Evolutionary conservation across 495 filamentous ascomycete species (phyloP), one percentile per base, ranked within the genome.

Genomic region (Daldinia bambusicola): DNA sequence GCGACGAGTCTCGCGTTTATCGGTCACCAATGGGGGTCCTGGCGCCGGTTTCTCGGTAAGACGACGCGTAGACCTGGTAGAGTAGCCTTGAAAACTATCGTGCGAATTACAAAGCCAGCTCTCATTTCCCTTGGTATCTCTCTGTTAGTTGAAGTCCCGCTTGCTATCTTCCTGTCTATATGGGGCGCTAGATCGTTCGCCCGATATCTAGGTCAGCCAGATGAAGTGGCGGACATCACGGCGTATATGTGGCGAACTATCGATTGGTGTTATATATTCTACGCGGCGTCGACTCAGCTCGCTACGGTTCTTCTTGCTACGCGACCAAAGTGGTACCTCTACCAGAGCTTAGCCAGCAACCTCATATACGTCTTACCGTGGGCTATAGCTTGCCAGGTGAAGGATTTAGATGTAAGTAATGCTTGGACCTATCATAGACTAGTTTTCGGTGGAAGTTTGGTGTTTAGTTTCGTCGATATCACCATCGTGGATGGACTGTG

Each of bases 251-350:
- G 91, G 90, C 80, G 84, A 71, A 89, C 81, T 2, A 88, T 89
- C 43, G 88, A 90, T 71, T 91, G 89, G 91, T 91, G 89, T 76
- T 93, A 93, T 76, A 88, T 93, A 57, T 89, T 92, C 76, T 93
- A 92, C 70, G 90, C 88, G 0, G 55, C 87, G 26, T 85, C 83
- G 14, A 89, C 84, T n/a, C 90, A 92, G 71, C 77, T 92, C 7
- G 85, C 89, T 0, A 83, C 87, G 2, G 82, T 93, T 6, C 78
- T 93, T 2, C 80, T 92, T 2, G 89, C 91, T 0, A 92, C 90
- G 0, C 76, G 79, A 12, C 88, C 91, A 5, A 81, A 80, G 14
- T 92, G 89, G 89, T 93, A 90, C 74, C 81, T 92, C 6, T 85
- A 84, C 62, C 90, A 92, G 78, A 84, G 86, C 4, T 76, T 93